Conservation (phyloP, 805 yeast species). For the Barnettozyma vustinii region DNA sequence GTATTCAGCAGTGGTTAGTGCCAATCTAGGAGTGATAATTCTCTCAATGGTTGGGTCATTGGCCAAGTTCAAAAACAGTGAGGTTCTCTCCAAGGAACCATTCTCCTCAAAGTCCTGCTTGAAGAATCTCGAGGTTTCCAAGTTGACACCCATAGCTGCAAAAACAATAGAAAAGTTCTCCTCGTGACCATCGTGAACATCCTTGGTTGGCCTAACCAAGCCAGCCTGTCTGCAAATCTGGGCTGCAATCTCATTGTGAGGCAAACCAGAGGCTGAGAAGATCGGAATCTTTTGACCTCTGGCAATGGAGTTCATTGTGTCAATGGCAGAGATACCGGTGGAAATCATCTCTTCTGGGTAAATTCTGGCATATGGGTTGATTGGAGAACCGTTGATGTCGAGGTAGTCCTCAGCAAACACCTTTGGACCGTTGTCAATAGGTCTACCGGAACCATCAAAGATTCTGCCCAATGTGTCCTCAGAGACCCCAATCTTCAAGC, state of each 20-base stretch:
- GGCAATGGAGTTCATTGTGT: slow-evolving; percentile 99
- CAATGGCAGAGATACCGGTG: slow-evolving; percentile 97
- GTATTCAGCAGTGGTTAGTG: slow-evolving; percentile 97
- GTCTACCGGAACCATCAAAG: slow-evolving; percentile 98
- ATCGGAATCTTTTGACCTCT: slow-evolving; percentile 99
- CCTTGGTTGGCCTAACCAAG: slow-evolving; percentile 97
- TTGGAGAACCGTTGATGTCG: slow-evolving; percentile 98
- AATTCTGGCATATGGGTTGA: slow-evolving; percentile 96
- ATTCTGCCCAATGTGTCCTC: slow-evolving; percentile 98
- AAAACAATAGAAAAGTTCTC: slow-evolving; percentile 98
- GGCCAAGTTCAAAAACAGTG: slow-evolving; percentile 93
- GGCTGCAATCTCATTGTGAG: slow-evolving; percentile 99
- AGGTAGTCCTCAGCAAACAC: slow-evolving; percentile 97
- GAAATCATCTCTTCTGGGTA: slow-evolving; percentile 99
- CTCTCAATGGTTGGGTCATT: slow-evolving; percentile 99
- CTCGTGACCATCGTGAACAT: slow-evolving; percentile 99
- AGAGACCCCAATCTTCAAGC: slow-evolving; percentile 87
- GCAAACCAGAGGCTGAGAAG: slow-evolving; percentile 98
- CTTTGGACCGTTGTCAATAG: slow-evolving; percentile 97
- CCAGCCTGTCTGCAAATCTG: slow-evolving; percentile 99
- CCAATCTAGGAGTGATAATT: slow-evolving; percentile 98
- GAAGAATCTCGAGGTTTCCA: slow-evolving; percentile 97
- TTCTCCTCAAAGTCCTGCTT: slow-evolving; percentile 99
- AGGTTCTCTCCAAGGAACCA: slow-evolving; percentile 96
- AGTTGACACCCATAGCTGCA: slow-evolving; percentile 99